phyloP scores from a whole-genome alignment of 2,329 filamentous ascomycete genomes.

The Fusarium udum region DNA sequence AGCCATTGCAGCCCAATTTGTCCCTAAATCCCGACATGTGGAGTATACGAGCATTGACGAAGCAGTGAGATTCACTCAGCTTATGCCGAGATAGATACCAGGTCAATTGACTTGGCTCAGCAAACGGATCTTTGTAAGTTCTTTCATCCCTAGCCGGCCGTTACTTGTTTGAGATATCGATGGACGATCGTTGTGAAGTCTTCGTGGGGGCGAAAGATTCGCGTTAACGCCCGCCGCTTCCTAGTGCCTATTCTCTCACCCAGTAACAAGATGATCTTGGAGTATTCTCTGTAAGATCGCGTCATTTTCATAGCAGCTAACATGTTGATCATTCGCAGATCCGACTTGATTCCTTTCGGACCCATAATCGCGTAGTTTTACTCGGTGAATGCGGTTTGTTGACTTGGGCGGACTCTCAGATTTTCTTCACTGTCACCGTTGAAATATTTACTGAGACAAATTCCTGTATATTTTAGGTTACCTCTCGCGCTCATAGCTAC shows the following conservation, averaged over 20 bases:
- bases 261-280: no score
- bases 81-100: background rate
- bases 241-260: no score
- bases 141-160: background rate
- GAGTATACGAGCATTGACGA: background rate
- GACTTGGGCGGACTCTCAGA: conserved; percentile 74
- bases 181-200: background rate
- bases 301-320: background rate
- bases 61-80: background rate
- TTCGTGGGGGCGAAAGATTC: background rate
- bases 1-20: background rate
- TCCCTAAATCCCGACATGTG: background rate
- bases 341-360: fast-evolving
- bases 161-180: background rate
- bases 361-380: conserved; percentile 13
- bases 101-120: background rate
- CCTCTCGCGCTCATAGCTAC: fast-evolving
- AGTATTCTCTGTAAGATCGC: background rate
- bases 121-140: background rate
- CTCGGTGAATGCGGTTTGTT: conserved; percentile 80
- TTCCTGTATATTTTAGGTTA: background rate
- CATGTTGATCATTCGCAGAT: fast-evolving
- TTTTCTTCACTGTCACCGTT: conserved; percentile 76
- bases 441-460: conserved; percentile 72
- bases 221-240: background rate